Conservation (phyloP, 2,329 filamentous ascomycete species). For the Botrytis medusae region DNA sequence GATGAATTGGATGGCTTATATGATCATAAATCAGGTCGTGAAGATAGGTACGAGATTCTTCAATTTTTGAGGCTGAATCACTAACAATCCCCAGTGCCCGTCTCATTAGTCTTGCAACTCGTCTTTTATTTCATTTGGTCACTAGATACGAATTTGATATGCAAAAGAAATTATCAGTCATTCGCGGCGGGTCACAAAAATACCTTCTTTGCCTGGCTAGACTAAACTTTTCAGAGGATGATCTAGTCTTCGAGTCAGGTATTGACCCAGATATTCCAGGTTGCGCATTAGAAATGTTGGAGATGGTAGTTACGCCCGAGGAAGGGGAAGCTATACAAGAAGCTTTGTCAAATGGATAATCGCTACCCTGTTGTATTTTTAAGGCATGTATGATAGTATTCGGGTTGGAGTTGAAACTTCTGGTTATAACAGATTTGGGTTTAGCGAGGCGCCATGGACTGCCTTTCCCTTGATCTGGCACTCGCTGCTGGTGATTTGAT, state of each 20-base stretch:
- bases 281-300: constrained; percentile 77
- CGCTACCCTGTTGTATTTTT: not conserved
- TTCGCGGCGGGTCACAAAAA: constrained; percentile 74
- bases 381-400: not conserved
- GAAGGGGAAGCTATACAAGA: constrained; percentile 58
- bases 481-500: not conserved
- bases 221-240: constrained; percentile 80
- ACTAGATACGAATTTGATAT: constrained; percentile 67
- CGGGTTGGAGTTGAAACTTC: not conserved
- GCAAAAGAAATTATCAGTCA: constrained; percentile 66
- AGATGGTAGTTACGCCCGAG: constrained; percentile 77
- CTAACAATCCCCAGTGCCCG: constrained; percentile 37
- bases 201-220: constrained; percentile 79
- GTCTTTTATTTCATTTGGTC: constrained; percentile 60
- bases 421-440: not conserved
- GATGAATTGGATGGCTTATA: constrained; percentile 67
- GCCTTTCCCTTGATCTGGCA: not conserved
- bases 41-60: constrained; percentile 43
- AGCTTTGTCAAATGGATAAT: constrained; percentile 32
- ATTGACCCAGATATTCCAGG: constrained; percentile 78
- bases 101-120: constrained; percentile 59
- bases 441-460: not conserved
- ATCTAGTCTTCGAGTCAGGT: constrained; percentile 71
- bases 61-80: constrained; percentile 1
- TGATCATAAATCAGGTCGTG: constrained; percentile 42